Evolutionary conservation across 208 protist species (phyloP), one percentile per base, ranked within the genome.

Genomic region (Strigomonas culicis): DNA sequence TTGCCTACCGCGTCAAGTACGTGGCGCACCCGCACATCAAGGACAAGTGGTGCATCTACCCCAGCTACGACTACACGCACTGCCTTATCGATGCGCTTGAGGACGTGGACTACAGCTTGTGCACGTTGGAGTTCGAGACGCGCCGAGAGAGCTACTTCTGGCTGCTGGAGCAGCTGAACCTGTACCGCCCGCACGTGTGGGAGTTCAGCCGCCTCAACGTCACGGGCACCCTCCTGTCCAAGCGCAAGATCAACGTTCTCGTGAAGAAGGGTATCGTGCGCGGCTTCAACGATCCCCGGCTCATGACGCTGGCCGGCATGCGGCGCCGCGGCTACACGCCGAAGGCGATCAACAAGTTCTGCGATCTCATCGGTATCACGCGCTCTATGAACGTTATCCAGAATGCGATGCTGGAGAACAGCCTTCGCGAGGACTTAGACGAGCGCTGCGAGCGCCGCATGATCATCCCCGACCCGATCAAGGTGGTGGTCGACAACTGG

Each of bases 31-130:
- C 96, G 30, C 92, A 97, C 77, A 79, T 87, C 31, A 97, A 97
- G 66, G 92, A 98, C 69, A 88, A 92, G 63, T 99, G 97, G 97
- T 99, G 97, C 77, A 97, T 99, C 69, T 99, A 99, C 79, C 99
- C 99, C 28, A 98, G 97, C 57, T 99, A 99, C 82, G 99, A 99
- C 86, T 99, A 96, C 77, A 98, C 98, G 31, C 98, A 99, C 88
- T 99, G 98, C 84, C 80, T 99, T 36, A 91, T 98, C 34, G 99
- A 99, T 80, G 98, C 98, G 10, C 76, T 99, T 28, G 99, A 99
- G 78, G 84, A 99, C 82, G 98, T 99, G 63, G 99, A 99, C 34
- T 99, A 99, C 85, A 99, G 98, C 13, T 80, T 99, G 4, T 99
- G 99, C 90, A 99, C 99, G 8, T 80, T 99, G 32, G 99, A 99